These are phyloP conservation scores for Acacia confusa DNA, from an alignment of 306 rosid genomes.

Conservation along the genomic window DNA sequence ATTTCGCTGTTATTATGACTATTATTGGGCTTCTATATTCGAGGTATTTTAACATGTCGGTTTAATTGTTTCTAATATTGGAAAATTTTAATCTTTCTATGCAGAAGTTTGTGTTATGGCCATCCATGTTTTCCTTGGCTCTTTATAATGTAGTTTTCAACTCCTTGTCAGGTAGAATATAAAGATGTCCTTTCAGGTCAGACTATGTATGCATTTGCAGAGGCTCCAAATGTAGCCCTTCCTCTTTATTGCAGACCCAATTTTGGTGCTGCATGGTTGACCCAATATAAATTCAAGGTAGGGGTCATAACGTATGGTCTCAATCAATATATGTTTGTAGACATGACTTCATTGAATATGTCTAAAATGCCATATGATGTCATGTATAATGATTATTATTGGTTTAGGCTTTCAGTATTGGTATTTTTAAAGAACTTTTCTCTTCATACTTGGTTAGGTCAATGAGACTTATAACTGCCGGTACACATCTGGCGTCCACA, in stretches of 20 bases:
- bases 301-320: conserved; percentile 30
- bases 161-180: conserved; percentile 73
- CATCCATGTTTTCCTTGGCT: conserved; percentile 16
- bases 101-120: conserved; percentile 3
- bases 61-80: conserved; percentile 19
- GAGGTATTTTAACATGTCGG: conserved; percentile 47
- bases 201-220: conserved; percentile 68
- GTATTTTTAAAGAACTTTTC: conserved; percentile 22
- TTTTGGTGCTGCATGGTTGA: conserved; percentile 91
- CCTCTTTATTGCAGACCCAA: conserved; percentile 93
- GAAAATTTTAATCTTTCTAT: conserved; percentile 6
- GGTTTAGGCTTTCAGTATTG: background rate
- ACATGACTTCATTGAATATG: conserved; percentile 15
- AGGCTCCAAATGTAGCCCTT: conserved; percentile 96
- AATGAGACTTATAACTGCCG: conserved; percentile 85
- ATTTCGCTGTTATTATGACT: conserved; percentile 82
- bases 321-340: conserved; percentile 6
- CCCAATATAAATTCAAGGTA: conserved; percentile 88
- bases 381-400: background rate
- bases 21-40: conserved; percentile 94
- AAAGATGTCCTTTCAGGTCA: conserved; percentile 76
- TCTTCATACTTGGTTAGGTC: conserved; percentile 53
- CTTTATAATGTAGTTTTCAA: conserved; percentile 21
- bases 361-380: conserved; percentile 13
- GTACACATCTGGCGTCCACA: conserved; percentile 78